These are phyloP conservation scores for Globisporangium echinulatum DNA, from an alignment of 352 stramenopile species.

Conservation along the genomic window DNA sequence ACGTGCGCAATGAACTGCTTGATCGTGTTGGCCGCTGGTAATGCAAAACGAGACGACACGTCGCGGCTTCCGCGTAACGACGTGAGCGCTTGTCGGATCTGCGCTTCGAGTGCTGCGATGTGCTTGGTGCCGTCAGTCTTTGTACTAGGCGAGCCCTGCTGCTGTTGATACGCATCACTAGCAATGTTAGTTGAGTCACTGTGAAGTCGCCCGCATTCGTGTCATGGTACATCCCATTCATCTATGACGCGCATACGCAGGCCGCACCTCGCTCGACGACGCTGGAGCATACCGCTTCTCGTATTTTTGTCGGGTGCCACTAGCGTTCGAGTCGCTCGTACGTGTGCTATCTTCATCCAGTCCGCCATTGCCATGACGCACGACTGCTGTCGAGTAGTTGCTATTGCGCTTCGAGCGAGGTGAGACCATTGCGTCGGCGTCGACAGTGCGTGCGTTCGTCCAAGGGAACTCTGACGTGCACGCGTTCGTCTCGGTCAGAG, in stretches of 20 bases:
- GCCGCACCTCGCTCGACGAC: neutral
- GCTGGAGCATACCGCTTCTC: slow-evolving; percentile 2
- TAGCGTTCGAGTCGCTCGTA: neutral
- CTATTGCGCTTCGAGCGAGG: slow-evolving; percentile 3
- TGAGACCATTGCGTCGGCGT: slow-evolving; percentile 1
- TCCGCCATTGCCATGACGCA: neutral
- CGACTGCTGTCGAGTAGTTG: slow-evolving; percentile 1
- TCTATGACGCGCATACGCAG: neutral
- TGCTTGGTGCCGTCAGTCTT: slow-evolving; percentile 3
- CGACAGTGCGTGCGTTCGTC: too few relatives aligned
- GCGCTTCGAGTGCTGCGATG: slow-evolving; percentile 13
- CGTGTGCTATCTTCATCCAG: neutral
- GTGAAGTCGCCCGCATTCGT: too few relatives aligned
- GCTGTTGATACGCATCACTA: neutral
- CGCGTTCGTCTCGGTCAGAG: too few relatives aligned
- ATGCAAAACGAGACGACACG: neutral
- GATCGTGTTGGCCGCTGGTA: slow-evolving; percentile 26
- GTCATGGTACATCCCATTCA: too few relatives aligned
- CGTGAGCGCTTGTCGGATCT: slow-evolving; percentile 21
- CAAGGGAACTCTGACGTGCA: too few relatives aligned
- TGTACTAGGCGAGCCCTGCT: neutral
- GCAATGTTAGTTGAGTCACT: too few relatives aligned
- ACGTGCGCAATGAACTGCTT: slow-evolving; percentile 19
- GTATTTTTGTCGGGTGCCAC: neutral
- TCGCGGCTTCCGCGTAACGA: slow-evolving; percentile 12